phyloP scores from a whole-genome alignment of 1,284 basidiomycete genomes.

The Malassezia japonica region DNA sequence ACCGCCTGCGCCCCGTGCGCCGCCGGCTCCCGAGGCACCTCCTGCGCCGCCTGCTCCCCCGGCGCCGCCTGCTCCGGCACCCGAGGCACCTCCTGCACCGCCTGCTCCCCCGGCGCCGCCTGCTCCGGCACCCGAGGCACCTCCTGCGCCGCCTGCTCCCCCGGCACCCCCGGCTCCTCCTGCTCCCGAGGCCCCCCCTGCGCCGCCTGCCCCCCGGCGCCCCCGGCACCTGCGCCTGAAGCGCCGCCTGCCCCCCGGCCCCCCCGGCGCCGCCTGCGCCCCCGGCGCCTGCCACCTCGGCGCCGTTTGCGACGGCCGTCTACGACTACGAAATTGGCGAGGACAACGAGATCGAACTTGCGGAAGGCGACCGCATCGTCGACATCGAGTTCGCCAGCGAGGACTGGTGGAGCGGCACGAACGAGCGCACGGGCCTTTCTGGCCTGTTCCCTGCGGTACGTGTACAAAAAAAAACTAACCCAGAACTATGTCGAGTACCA shows the following conservation, averaged over 20 bases:
- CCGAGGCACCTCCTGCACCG: slow-evolving; percentile 16
- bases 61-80: slow-evolving; percentile 17
- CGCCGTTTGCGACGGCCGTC: slow-evolving; percentile 31
- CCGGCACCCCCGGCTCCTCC: slow-evolving; percentile 1
- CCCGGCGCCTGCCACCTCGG: slow-evolving; percentile 16
- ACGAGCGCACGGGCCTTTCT: slow-evolving; percentile 50
- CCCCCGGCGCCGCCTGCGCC: slow-evolving; percentile 19
- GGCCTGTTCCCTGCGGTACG: slow-evolving; percentile 51
- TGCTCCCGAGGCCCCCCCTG: slow-evolving; percentile 4
- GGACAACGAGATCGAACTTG: slow-evolving; percentile 42
- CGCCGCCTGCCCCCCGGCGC: slow-evolving; percentile 8
- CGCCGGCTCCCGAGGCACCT: slow-evolving; percentile 15
- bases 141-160: slow-evolving; percentile 3
- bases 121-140: no score
- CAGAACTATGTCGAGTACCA: slow-evolving; percentile 33
- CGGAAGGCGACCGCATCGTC: slow-evolving; percentile 41
- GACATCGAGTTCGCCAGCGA: slow-evolving; percentile 45
- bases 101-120: background rate
- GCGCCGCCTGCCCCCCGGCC: slow-evolving; percentile 10
- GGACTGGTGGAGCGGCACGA: slow-evolving; percentile 47
- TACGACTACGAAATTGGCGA: slow-evolving; percentile 48
- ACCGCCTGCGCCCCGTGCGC: slow-evolving; percentile 6
- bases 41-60: slow-evolving; percentile 9
- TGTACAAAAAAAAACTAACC: background rate
- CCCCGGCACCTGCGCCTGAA: slow-evolving; percentile 14